Evolutionary conservation across 352 stramenopile genomes (phyloP).

Genomic region (Thalassiosira delicatula): DNA sequence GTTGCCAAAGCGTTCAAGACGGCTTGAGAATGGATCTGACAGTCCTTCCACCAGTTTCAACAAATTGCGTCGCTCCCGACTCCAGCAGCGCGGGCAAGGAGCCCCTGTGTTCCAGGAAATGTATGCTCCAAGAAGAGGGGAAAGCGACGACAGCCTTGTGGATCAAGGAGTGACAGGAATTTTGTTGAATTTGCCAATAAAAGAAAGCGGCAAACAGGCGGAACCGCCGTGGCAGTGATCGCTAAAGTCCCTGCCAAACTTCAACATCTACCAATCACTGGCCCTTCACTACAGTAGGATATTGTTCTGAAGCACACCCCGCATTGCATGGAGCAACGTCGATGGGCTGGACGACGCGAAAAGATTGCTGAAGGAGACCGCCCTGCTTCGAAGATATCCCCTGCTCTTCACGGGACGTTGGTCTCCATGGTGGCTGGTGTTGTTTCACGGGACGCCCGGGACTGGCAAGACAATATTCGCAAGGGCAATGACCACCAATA

Average conservation of each 20-base stretch:
- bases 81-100: too few relatives aligned
- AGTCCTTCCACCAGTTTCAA: too few relatives aligned
- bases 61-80: too few relatives aligned
- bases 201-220: background rate
- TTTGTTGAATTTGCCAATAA: slow-evolving; percentile 28
- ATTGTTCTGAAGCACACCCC: slow-evolving; percentile 90
- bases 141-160: slow-evolving; percentile 20
- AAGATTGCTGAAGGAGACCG: slow-evolving; percentile 88
- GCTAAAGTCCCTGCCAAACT: slow-evolving; percentile 89
- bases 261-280: slow-evolving; percentile 87
- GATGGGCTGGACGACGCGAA: slow-evolving; percentile 85
- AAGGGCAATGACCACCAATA: slow-evolving; percentile 94
- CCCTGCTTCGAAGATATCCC: slow-evolving; percentile 91
- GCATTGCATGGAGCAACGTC: slow-evolving; percentile 86
- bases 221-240: slow-evolving; percentile 55
- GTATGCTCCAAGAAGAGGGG: slow-evolving; percentile 20
- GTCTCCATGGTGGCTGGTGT: slow-evolving; percentile 54
- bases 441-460: slow-evolving; percentile 67
- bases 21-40: too few relatives aligned
- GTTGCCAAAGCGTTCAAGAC: too few relatives aligned
- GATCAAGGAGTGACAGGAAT: slow-evolving; percentile 33
- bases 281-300: slow-evolving; percentile 90
- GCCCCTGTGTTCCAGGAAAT: slow-evolving; percentile 3
- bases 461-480: slow-evolving; percentile 98
- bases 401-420: slow-evolving; percentile 86